phyloP scores from a whole-genome alignment of 2,329 filamentous ascomycete species.

The Cladosporium sp. region DNA sequence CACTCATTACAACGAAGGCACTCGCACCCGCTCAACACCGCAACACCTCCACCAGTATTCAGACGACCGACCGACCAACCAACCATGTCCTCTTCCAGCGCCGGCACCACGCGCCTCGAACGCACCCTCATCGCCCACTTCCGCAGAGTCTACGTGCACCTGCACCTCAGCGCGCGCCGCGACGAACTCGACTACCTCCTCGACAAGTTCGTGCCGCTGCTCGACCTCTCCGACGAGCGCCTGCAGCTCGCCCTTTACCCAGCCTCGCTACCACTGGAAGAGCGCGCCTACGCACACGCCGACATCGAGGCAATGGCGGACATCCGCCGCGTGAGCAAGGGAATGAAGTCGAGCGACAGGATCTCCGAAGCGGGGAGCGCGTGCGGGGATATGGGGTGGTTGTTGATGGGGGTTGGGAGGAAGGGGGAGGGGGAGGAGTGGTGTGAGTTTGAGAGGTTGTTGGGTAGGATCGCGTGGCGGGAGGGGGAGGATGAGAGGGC shows the following conservation, averaged over 20 bases:
- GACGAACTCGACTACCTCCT: background rate
- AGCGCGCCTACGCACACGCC: background rate
- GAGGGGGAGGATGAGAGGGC: slow-evolving; percentile 14
- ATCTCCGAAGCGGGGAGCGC: background rate
- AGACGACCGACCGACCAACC: background rate
- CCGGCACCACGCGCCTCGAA: slow-evolving; percentile 5
- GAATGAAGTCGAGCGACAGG: background rate
- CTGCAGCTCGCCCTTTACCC: background rate
- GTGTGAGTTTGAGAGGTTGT: slow-evolving; percentile 13
- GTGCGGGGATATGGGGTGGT: slow-evolving; percentile 18
- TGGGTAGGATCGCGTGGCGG: slow-evolving; percentile 3
- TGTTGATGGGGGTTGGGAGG: slow-evolving; percentile 23
- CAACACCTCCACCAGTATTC: background rate
- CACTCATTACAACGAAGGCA: background rate
- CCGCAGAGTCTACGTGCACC: slow-evolving; percentile 5
- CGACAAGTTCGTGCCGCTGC: background rate
- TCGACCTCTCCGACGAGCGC: background rate
- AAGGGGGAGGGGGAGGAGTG: slow-evolving; percentile 21
- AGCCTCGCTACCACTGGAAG: background rate
- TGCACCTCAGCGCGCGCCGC: background rate
- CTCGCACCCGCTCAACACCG: background rate
- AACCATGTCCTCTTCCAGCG: slow-evolving; percentile 9
- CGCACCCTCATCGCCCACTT: background rate
- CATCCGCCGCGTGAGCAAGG: background rate
- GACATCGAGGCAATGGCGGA: background rate